Percentiles rank a stretch among this genome's conserved stretches.
Evolutionary conservation across 1,284 basidiomycete species (phyloP).

Genomic region (Sanghuangporus baumii): DNA sequence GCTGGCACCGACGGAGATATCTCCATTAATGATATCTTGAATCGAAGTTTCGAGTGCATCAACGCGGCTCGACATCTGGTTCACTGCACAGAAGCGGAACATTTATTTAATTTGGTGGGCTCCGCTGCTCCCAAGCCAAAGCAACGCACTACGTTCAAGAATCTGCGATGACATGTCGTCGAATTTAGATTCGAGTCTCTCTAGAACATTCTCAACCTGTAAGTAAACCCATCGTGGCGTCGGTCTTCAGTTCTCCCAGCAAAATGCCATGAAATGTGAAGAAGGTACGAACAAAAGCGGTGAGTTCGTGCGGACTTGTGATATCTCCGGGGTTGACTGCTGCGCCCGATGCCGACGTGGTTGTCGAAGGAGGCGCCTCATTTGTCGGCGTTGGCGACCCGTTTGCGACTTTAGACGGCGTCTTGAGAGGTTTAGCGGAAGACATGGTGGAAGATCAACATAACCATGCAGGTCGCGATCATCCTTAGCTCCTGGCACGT

Average conservation of each 20-base stretch:
- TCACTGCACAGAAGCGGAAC: constrained; percentile 44
- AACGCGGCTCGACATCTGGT: constrained; percentile 78
- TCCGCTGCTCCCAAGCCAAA: background rate
- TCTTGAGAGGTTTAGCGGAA: constrained; percentile 17
- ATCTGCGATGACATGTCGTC: constrained; percentile 82
- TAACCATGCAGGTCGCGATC: background rate
- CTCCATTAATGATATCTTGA: constrained; percentile 77
- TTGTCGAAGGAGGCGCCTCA: background rate
- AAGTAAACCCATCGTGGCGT: background rate
- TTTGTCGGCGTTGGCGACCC: constrained; percentile 9
- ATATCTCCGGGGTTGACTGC: constrained; percentile 46
- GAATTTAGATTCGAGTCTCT: constrained; percentile 73
- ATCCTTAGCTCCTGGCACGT: background rate
- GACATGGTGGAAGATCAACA: constrained; percentile 3
- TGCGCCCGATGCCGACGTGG: constrained; percentile 18
- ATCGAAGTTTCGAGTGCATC: constrained; percentile 76
- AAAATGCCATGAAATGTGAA: background rate
- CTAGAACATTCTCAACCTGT: constrained; percentile 73
- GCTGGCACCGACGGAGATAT: constrained; percentile 32
- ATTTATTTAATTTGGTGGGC: constrained; percentile 7
- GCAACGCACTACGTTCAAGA: constrained; percentile 66
- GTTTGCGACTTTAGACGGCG: constrained; percentile 12
- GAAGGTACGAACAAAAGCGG: constrained; percentile 61
- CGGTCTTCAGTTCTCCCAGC: background rate
- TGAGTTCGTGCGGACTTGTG: constrained; percentile 77